These are phyloP conservation scores for Naumovozyma dairenensis DNA, from an alignment of 805 yeast species.

Conservation along the genomic window DNA sequence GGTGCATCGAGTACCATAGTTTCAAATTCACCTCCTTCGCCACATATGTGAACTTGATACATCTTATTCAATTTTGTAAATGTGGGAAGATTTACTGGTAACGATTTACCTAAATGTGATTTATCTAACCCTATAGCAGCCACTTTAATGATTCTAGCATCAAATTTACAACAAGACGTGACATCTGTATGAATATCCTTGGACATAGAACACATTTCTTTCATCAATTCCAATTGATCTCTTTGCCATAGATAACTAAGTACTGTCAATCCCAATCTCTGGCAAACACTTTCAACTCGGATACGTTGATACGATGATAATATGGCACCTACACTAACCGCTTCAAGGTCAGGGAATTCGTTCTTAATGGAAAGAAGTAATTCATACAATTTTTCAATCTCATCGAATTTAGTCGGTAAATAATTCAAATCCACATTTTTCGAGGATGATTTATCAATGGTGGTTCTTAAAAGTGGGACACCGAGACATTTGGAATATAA, in stretches of 20 bases:
- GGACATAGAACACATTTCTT: slow-evolving; percentile 54
- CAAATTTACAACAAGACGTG: slow-evolving; percentile 30
- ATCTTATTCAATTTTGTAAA: slow-evolving; percentile 45
- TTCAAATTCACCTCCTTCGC: slow-evolving; percentile 99
- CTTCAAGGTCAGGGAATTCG: slow-evolving; percentile 64
- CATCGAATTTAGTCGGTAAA: slow-evolving; percentile 58
- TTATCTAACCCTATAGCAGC: slow-evolving; percentile 80
- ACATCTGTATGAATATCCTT: slow-evolving; percentile 13
- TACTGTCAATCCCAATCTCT: slow-evolving; percentile 54
- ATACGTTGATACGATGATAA: slow-evolving; percentile 91
- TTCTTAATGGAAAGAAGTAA: slow-evolving; percentile 41
- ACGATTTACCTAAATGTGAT: slow-evolving; percentile 55
- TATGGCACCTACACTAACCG: slow-evolving; percentile 93
- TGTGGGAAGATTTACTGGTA: slow-evolving; percentile 52
- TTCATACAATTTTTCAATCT: slow-evolving; percentile 69
- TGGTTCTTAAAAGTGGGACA: slow-evolving; percentile 67
- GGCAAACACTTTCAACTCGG: slow-evolving; percentile 86
- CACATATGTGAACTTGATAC: slow-evolving; percentile 88
- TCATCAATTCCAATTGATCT: slow-evolving; percentile 67
- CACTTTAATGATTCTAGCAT: slow-evolving; percentile 82
- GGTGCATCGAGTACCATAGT: slow-evolving; percentile 88
- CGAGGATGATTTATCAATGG: slow-evolving; percentile 49
- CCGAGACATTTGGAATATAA: slow-evolving; percentile 61
- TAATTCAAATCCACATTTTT: slow-evolving; percentile 63
- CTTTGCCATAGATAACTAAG: slow-evolving; percentile 87